Percentiles rank a stretch among this genome's conserved stretches.
These are phyloP conservation scores for Tetrapisispora namnaoensis DNA, from an alignment of 805 yeast genomes.

Conservation along the genomic window DNA sequence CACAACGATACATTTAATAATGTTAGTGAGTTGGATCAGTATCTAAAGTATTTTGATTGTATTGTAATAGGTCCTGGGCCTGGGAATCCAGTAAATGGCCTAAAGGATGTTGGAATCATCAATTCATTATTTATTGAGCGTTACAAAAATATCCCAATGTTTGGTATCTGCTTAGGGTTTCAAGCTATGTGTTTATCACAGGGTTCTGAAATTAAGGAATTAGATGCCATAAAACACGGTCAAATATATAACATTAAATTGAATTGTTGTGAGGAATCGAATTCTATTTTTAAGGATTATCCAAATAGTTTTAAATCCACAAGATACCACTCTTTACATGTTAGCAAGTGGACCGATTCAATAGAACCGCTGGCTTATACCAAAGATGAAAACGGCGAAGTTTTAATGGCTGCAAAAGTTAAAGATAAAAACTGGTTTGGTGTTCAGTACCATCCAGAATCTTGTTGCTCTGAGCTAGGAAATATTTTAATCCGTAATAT, in stretches of 20 bases:
- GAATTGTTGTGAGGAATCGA: slow-evolving; percentile 3
- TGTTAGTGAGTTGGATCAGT: slow-evolving; percentile 30
- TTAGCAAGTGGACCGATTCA: slow-evolving; percentile 18
- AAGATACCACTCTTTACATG: slow-evolving; percentile 81
- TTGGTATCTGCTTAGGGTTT: slow-evolving; percentile 92
- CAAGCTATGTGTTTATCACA: slow-evolving; percentile 63
- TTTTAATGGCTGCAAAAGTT: slow-evolving; percentile 78
- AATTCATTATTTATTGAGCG: slow-evolving; percentile 40
- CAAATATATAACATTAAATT: slow-evolving; percentile 50
- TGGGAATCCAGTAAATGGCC: slow-evolving; percentile 60
- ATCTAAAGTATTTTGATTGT: slow-evolving; percentile 53
- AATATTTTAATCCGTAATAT: slow-evolving; percentile 51
- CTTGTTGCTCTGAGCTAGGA: slow-evolving; percentile 74
- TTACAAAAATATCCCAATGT: slow-evolving; percentile 42
- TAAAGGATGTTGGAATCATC: slow-evolving; percentile 63
- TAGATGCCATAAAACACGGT: slow-evolving; percentile 70
- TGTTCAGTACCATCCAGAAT: slow-evolving; percentile 96
- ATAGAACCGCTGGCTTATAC: slow-evolving; percentile 58
- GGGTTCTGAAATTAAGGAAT: slow-evolving; percentile 46
- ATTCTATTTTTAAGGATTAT: slow-evolving; percentile 34
- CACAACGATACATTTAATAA: slow-evolving; percentile 31
- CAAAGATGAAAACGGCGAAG: slow-evolving; percentile 31
- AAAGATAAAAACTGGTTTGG: slow-evolving; percentile 62
- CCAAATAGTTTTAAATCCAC: slow-evolving; percentile 52
- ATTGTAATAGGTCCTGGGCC: slow-evolving; percentile 96